Percentiles rank a stretch among this genome's conserved stretches.
Conservation (phyloP, 805 yeast species). For the Lachancea fermentati region DNA sequence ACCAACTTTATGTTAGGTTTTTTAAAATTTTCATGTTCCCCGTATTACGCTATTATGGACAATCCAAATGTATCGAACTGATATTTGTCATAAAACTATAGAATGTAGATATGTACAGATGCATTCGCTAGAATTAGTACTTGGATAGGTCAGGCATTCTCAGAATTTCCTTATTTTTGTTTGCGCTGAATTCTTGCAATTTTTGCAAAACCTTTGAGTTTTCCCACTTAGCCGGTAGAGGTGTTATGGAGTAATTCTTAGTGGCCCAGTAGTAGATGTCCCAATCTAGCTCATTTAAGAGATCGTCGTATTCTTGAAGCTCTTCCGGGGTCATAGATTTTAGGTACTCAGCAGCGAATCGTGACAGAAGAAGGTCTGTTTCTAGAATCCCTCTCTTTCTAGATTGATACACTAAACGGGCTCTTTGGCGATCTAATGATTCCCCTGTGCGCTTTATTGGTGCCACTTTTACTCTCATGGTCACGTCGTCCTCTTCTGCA, state of each 20-base stretch:
- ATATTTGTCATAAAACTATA: not conserved
- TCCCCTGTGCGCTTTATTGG: constrained; percentile 80
- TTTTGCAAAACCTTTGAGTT: constrained; percentile 53
- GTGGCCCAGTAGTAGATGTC: constrained; percentile 99
- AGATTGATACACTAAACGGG: constrained; percentile 86
- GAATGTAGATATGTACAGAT: not conserved
- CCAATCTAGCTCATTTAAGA: constrained; percentile 97
- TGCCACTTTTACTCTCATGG: constrained; percentile 55
- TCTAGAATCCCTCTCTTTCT: constrained; percentile 94
- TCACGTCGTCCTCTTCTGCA: constrained; percentile 39
- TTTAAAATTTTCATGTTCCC: not conserved
- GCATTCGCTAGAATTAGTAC: constrained; percentile 9
- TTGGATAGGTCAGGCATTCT: constrained; percentile 74
- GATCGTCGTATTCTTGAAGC: constrained; percentile 75
- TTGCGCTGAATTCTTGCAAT: constrained; percentile 70
- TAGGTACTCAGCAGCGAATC: constrained; percentile 77
- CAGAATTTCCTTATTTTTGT: constrained; percentile 63
- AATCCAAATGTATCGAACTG: not conserved
- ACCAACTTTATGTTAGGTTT: not conserved
- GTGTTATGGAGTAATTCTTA: constrained; percentile 69
- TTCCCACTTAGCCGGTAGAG: constrained; percentile 84
- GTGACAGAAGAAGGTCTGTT: constrained; percentile 76
- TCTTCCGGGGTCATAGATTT: constrained; percentile 52
- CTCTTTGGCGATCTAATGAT: constrained; percentile 64
- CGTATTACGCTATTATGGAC: not conserved